phyloP scores from a whole-genome alignment of 2,329 filamentous ascomycete species.

The Pyrenophora graminea region DNA sequence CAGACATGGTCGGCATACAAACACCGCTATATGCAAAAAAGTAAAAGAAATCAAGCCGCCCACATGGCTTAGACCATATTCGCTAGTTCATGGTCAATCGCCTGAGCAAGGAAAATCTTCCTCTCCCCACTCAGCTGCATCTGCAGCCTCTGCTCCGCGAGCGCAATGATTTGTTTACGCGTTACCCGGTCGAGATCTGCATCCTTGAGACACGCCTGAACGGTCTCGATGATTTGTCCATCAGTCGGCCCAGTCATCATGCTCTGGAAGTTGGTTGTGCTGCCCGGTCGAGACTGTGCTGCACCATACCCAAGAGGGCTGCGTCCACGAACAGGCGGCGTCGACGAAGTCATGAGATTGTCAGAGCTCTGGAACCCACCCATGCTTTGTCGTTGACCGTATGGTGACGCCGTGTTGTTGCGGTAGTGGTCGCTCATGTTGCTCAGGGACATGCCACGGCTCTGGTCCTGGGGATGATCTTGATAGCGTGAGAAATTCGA shows the following conservation, averaged over 20 bases:
- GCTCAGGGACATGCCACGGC: conserved; percentile 65
- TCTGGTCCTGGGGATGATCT: conserved; percentile 59
- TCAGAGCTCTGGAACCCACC: conserved; percentile 51
- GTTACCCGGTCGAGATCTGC: conserved; percentile 96
- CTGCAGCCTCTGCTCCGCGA: conserved; percentile 92
- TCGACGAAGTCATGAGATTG: conserved; percentile 46
- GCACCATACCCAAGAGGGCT: conserved; percentile 56
- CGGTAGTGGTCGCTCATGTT: conserved; percentile 53
- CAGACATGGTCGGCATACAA: conserved; percentile 16
- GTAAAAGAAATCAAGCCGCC: conserved; percentile 2
- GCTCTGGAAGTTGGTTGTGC: conserved; percentile 63
- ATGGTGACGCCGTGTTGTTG: conserved; percentile 37
- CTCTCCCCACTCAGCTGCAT: conserved; percentile 85
- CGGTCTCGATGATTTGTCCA: conserved; percentile 77
- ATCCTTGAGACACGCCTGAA: conserved; percentile 79
- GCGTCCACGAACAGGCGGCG: conserved; percentile 47
- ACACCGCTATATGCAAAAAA: conserved; percentile 28
- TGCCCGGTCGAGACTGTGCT: conserved; percentile 56
- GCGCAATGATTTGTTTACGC: conserved; percentile 86
- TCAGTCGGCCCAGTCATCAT: conserved; percentile 72
- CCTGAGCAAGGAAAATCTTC: conserved; percentile 84
- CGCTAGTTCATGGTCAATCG: conserved; percentile 91
- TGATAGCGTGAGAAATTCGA: conserved; percentile 68
- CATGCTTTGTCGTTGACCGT: conserved; percentile 45
- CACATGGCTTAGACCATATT: conserved; percentile 70